phyloP scores from a whole-genome alignment of 2,329 filamentous ascomycete species.

The Cordyceps pruinosa region DNA sequence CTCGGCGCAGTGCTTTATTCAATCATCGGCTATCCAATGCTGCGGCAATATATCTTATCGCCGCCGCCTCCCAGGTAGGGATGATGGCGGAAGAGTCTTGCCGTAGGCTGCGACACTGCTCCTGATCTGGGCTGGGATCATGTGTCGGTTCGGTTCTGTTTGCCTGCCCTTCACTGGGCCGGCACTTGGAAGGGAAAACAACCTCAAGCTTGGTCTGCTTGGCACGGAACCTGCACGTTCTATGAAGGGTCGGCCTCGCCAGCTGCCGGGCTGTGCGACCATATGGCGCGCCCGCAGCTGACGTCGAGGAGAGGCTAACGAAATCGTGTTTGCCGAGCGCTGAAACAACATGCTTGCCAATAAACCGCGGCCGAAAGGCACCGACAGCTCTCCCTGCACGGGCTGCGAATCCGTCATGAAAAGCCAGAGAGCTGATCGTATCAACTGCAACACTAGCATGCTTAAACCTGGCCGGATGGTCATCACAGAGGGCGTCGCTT shows the following conservation, averaged over 20 bases:
- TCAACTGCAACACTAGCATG: no score
- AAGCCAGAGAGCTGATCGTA: not conserved
- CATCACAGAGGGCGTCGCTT: no score
- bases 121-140: constrained; percentile 15
- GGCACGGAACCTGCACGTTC: constrained; percentile 12
- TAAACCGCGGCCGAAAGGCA: constrained; percentile 12
- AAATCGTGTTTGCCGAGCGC: not conserved
- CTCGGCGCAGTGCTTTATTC: no score
- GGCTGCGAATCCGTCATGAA: constrained; percentile 15
- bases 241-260: constrained; percentile 13
- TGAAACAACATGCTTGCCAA: not conserved
- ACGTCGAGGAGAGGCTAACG: not conserved
- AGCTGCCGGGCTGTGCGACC: not conserved
- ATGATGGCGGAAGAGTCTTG: constrained; percentile 17
- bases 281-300: not conserved
- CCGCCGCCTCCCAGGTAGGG: not conserved
- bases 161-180: constrained; percentile 13
- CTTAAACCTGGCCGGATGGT: no score
- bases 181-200: not conserved
- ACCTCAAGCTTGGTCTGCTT: constrained; percentile 13
- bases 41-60: no score
- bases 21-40: no score
- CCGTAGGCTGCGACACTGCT: constrained; percentile 15
- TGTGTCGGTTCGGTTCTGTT: constrained; percentile 12
- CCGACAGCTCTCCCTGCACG: constrained; percentile 5